Percentiles rank a stretch among this genome's conserved stretches.
Conservation (phyloP, 2,329 filamentous ascomycete genomes). For the Ophiocordyceps sinensis region DNA sequence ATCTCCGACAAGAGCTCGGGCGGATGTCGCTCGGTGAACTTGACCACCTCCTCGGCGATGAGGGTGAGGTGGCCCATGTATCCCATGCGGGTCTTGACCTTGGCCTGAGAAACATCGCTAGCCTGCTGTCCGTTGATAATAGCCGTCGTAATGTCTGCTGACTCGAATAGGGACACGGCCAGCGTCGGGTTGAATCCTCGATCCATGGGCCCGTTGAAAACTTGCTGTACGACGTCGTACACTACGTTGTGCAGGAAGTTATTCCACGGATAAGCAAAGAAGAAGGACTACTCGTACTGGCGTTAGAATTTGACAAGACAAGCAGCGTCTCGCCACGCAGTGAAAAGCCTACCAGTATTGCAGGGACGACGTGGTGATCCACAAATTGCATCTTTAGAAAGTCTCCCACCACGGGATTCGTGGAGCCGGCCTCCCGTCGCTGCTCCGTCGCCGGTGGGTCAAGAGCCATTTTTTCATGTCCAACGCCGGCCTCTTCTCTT, state of each 20-base stretch:
- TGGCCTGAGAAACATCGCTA: conserved; percentile 72
- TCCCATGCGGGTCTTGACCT: conserved; percentile 79
- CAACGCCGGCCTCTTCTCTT: conserved; percentile 1
- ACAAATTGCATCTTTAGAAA: conserved; percentile 94
- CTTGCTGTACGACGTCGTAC: conserved; percentile 96
- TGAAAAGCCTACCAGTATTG: conserved; percentile 61
- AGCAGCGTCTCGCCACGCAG: too few species aligned
- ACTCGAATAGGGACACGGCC: conserved; percentile 85
- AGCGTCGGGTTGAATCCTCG: conserved; percentile 82
- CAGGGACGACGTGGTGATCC: conserved; percentile 84
- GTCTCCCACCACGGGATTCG: conserved; percentile 75
- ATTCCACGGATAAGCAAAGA: conserved; percentile 98
- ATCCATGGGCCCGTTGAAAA: conserved; percentile 97
- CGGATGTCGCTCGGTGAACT: conserved; percentile 89
- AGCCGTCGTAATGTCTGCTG: conserved; percentile 74
- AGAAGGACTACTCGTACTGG: conserved; percentile 61
- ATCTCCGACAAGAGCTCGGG: conserved; percentile 72
- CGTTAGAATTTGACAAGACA: conserved; percentile 2
- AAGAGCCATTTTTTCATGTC: conserved; percentile 1
- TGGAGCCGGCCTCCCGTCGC: conserved; percentile 3
- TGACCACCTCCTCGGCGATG: conserved; percentile 95
- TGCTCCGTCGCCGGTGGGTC: conserved; percentile 3
- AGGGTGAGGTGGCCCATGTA: conserved; percentile 98
- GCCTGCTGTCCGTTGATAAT: conserved; percentile 83
- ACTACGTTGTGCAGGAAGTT: conserved; percentile 99